Evolutionary conservation across 208 protist species (phyloP).

Genomic region (Willaertia magna): DNA sequence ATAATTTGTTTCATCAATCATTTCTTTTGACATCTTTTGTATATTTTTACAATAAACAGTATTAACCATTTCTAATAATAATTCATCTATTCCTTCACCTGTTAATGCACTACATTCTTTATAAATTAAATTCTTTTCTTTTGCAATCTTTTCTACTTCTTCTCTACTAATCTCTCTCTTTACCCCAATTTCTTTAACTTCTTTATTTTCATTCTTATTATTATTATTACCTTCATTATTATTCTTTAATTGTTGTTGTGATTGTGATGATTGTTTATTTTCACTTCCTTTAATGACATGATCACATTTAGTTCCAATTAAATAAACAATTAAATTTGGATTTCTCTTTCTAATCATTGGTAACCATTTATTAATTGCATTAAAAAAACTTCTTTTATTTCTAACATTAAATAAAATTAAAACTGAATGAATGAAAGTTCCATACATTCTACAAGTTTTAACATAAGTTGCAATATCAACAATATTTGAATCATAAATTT

Average conservation of each 20-base stretch:
- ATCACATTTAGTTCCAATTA: not conserved
- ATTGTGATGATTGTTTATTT: too few species aligned
- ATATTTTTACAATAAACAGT: not conserved
- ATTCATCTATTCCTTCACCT: not conserved
- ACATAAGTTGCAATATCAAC: not conserved
- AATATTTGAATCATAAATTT: conserved; percentile 14
- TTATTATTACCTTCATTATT: too few species aligned
- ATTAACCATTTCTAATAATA: not conserved
- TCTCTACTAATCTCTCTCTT: not conserved
- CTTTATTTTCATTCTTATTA: too few species aligned
- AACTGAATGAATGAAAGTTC: not conserved
- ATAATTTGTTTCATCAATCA: not conserved
- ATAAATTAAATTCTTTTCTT: not conserved
- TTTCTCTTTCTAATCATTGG: not conserved
- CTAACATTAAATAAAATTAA: not conserved
- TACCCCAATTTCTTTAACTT: too few species aligned
- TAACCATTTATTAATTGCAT: not conserved
- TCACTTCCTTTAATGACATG: not conserved
- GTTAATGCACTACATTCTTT: not conserved
- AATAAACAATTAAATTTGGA: not conserved
- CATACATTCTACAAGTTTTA: not conserved
- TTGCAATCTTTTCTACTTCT: not conserved
- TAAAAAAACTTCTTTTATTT: not conserved
- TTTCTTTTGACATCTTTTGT: not conserved
- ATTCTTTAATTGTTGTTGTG: too few species aligned